Evolutionary conservation across 2,329 filamentous ascomycete species (phyloP), one percentile per base, ranked within the genome.

Genomic region (Calonectria pseudoturangicola): DNA sequence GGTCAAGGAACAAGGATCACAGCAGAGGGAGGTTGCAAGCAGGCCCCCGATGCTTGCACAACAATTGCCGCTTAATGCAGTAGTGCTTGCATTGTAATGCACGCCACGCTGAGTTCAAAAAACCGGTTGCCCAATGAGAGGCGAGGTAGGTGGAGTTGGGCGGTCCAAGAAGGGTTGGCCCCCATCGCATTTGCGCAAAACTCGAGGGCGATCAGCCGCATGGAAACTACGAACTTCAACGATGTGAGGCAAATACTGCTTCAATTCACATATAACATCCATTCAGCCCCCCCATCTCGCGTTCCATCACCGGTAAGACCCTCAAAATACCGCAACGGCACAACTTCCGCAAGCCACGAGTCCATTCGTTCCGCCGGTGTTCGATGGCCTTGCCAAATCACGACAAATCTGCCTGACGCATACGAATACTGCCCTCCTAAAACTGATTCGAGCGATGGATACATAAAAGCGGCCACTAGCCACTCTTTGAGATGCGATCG

Each of bases 111-210:
- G 41, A 18, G 18, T 43, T 16, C 15, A 15, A 43, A 4, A 18
- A n/a, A 43, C 18, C 5, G 41, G 18, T n/a, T n/a, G 18, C 18
- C 51, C 51, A 56, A 56, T 56, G 9, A 56, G 9, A 33, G 15
- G 12, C 10, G 4, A 28, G 25, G 3, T 2, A 10, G 1, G 50
- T 16, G 15, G 10, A 27, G 50, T n/a, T 30, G 2, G 12, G 47
- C 25, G 47, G 47, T 15, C 27, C 9, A 36, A 36, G 10, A 36
- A 13, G 33, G 33, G 33, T 36, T 36, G 47, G 25, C 15, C 18
- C 28, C 30, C 27, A 36, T 30, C 51, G 51, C 51, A 56, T 5
- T 36, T 25, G 51, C 51, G 51, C 51, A 56, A 15, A 56, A 56
- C 51, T 56, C 6, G 28, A 2, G 0, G 12, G 30, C 51, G 51